Base-by-base conservation (phyloP, 148 eudicot genomes). In the Rhododendron mucronatum region DNA sequence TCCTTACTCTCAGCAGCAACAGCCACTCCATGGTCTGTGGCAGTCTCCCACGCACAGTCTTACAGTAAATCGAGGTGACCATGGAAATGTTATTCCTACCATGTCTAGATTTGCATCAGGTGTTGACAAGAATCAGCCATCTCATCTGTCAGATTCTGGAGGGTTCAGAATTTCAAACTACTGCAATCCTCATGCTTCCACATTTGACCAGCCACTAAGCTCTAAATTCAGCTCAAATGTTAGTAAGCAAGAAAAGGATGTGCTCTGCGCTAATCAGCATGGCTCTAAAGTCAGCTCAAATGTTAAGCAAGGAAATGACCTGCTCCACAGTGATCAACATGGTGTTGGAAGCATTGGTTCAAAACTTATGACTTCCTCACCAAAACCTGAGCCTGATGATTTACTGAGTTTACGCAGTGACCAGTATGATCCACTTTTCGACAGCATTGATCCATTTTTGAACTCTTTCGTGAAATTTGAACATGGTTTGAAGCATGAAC, bases 341-440 rank as follows among this genome's bases (percentile, higher is more conserved):
- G 80, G 82, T 20, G 81, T 74, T 59, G 91, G 90, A 65, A 83
- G 71, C 80, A 65, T 84, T 89, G 90, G 88, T 63, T 86, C 87
- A 28, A 87, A 84, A 81, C 87, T 85, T 76, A 61, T 88, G 78
- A 85, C 71, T 37, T 82, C 90, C 65, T 86, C 90, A 77, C 88
- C 91, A 65, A 89, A 89, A 86, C 83, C 88, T 87, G 86, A 82
- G 88, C 81, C 91, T 77, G 91, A 85, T 81, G 91, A 86, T 69
- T 83, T 90, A 83, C 90, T 92, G 16, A 91, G 39, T 84, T 91
- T 92, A 35, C 90, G 87, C 82, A 91, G 92, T 86, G 92, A 92
- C 77, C 96, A 95, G 88, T 96, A 96, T 92, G 99, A 96, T 88
- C 99, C 99, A 85, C 89, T 95, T 63, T 95, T 88, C 88, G 99